phyloP scores from a whole-genome alignment of 306 rosid genomes.

The Quercus agrifolia region DNA sequence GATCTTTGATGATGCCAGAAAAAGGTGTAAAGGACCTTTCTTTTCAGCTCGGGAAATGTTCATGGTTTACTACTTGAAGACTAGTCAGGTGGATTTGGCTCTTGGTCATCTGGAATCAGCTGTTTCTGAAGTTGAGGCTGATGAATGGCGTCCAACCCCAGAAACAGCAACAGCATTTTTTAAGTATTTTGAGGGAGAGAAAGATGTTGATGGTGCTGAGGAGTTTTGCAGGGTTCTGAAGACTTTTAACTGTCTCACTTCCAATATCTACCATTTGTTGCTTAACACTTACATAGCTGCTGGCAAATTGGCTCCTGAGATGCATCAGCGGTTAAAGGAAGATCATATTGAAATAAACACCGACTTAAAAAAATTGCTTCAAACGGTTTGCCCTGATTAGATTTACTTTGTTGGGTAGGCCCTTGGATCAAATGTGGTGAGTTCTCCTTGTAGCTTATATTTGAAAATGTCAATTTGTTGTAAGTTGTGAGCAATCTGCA shows the following conservation, averaged over 20 bases:
- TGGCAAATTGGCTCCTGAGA: constrained; percentile 32
- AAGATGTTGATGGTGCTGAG: constrained; percentile 53
- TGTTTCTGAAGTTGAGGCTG: constrained; percentile 34
- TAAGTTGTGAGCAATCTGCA: background rate
- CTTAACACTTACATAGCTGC: constrained; percentile 43
- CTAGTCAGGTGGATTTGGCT: constrained; percentile 43
- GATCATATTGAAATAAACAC: constrained; percentile 26
- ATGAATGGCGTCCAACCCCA: constrained; percentile 45
- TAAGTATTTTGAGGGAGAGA: constrained; percentile 58
- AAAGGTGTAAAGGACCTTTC: constrained; percentile 52
- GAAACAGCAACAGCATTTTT: constrained; percentile 45
- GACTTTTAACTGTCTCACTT: constrained; percentile 35
- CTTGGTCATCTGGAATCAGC: constrained; percentile 47
- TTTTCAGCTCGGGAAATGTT: constrained; percentile 51
- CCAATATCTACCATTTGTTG: constrained; percentile 38
- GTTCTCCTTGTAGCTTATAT: background rate
- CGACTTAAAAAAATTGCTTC: constrained; percentile 38
- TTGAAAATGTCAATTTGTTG: background rate
- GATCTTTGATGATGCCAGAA: constrained; percentile 44
- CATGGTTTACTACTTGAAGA: constrained; percentile 51
- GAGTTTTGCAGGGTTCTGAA: constrained; percentile 56
- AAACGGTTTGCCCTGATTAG: constrained; percentile 21
- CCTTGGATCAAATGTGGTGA: background rate
- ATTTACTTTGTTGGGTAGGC: background rate
- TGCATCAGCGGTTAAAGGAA: constrained; percentile 36